Conservation (phyloP, 2,329 filamentous ascomycete species). For the Venturia asperata region DNA sequence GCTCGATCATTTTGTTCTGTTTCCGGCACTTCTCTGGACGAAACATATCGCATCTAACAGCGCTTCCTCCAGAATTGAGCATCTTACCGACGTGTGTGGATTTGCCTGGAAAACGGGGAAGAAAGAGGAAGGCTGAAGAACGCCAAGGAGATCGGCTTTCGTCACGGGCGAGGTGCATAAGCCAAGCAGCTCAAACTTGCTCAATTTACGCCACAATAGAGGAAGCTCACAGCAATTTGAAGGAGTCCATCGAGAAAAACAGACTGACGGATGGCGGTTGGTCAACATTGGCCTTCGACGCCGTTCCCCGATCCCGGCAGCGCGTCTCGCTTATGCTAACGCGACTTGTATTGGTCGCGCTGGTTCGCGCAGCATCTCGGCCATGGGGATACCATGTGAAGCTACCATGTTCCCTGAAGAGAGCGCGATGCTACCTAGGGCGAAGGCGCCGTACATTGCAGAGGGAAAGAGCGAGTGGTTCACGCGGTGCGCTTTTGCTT, state of each 20-base stretch:
- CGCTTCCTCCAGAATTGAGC: neutral
- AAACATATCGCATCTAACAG: neutral
- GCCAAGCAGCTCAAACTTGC: neutral
- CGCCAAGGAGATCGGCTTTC: neutral
- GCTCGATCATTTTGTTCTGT: neutral
- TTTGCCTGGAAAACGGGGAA: neutral
- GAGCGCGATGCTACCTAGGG: neutral
- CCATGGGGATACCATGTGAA: neutral
- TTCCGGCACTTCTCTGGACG: neutral
- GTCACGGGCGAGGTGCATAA: neutral
- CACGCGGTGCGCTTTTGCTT: no score
- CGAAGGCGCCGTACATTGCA: neutral
- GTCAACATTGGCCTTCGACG: neutral
- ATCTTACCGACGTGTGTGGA: neutral
- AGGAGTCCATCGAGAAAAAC: no score
- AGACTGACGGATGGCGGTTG: no score
- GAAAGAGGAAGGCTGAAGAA: constrained; percentile 8
- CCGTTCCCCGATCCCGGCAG: neutral
- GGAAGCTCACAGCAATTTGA: neutral
- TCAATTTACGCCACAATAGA: neutral
- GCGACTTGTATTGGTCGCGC: neutral
- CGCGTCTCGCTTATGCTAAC: neutral
- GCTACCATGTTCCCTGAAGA: neutral
- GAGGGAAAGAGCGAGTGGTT: neutral
- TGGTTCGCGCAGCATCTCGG: neutral